Percentiles rank a stretch among this genome's conserved stretches.
Conservation (phyloP, 2,329 filamentous ascomycete genomes). For the Fusarium piperis region DNA sequence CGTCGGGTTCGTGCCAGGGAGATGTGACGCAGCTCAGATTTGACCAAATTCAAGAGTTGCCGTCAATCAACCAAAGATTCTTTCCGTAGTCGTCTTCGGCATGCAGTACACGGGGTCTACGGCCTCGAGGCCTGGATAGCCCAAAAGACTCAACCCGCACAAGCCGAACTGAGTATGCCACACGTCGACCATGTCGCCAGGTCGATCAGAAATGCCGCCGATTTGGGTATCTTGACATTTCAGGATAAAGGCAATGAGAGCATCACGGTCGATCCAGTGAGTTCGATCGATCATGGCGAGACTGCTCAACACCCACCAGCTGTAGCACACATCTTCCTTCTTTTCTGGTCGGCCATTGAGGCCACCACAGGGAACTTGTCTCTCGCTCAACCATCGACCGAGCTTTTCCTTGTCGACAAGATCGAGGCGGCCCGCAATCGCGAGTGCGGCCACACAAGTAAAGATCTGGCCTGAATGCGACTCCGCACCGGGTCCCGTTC, state of each 20-base stretch:
- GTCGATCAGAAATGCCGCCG: conserved; percentile 89
- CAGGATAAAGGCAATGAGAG: conserved; percentile 84
- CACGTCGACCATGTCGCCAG: conserved; percentile 95
- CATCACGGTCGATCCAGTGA: conserved; percentile 91
- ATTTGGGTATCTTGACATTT: conserved; percentile 85
- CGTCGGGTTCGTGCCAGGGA: not conserved
- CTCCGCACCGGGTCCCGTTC: conserved; percentile 87
- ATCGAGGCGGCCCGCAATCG: conserved; percentile 84
- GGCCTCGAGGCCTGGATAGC: conserved; percentile 77
- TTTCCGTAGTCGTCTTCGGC: conserved; percentile 73
- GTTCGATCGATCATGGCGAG: conserved; percentile 86
- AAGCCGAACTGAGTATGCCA: conserved; percentile 94
- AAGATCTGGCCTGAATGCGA: conserved; percentile 96
- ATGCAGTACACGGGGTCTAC: conserved; percentile 92
- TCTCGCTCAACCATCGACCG: conserved; percentile 90
- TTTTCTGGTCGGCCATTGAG: conserved; percentile 96
- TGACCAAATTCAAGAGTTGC: not conserved
- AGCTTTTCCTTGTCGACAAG: conserved; percentile 84
- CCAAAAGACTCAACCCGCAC: conserved; percentile 85
- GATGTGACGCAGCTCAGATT: not conserved
- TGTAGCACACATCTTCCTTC: conserved; percentile 96
- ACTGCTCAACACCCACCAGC: conserved; percentile 97
- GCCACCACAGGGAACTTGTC: conserved; percentile 86
- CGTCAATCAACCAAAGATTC: conserved; percentile 57
- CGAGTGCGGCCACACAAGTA: conserved; percentile 87